A percentile compares a stretch with the other conserved stretches of the same genome.
Evolutionary conservation across 257 asterid species (phyloP).

Genomic region (Nicotiana sylvestris): DNA sequence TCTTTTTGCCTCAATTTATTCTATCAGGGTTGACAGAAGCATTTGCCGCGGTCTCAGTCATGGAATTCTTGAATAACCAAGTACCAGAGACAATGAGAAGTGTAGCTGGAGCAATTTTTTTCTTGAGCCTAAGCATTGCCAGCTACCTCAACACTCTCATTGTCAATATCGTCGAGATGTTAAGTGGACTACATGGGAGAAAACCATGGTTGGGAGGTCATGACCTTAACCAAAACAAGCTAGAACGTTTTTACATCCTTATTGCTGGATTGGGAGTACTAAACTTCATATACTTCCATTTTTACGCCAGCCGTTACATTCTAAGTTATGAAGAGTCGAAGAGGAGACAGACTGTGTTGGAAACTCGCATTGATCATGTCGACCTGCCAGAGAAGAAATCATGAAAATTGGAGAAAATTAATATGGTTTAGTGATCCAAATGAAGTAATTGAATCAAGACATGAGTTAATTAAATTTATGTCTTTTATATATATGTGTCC

Average conservation of each 20-base stretch:
- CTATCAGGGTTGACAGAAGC: slow-evolving; percentile 74
- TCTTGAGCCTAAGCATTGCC: slow-evolving; percentile 49
- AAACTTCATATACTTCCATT: slow-evolving; percentile 48
- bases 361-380: neutral
- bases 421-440: neutral
- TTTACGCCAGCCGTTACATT: slow-evolving; percentile 46
- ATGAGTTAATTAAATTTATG: neutral
- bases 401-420: neutral
- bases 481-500: neutral
- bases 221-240: slow-evolving; percentile 57
- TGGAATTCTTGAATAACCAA: slow-evolving; percentile 56
- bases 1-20: slow-evolving; percentile 54
- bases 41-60: slow-evolving; percentile 49
- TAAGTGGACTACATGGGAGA: slow-evolving; percentile 28
- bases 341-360: slow-evolving; percentile 10
- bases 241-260: slow-evolving; percentile 56
- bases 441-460: neutral
- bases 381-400: slow-evolving; percentile 14
- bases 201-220: slow-evolving; percentile 59
- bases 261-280: slow-evolving; percentile 41
- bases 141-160: slow-evolving; percentile 56
- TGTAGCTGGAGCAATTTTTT: slow-evolving; percentile 57
- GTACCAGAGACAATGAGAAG: slow-evolving; percentile 71
- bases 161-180: slow-evolving; percentile 37
- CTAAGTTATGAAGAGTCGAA: slow-evolving; percentile 7